A percentile compares a stretch with the other conserved stretches of the same genome.
phyloP scores from a whole-genome alignment of 257 asterid genomes.

The Anisodus tanguticus region DNA sequence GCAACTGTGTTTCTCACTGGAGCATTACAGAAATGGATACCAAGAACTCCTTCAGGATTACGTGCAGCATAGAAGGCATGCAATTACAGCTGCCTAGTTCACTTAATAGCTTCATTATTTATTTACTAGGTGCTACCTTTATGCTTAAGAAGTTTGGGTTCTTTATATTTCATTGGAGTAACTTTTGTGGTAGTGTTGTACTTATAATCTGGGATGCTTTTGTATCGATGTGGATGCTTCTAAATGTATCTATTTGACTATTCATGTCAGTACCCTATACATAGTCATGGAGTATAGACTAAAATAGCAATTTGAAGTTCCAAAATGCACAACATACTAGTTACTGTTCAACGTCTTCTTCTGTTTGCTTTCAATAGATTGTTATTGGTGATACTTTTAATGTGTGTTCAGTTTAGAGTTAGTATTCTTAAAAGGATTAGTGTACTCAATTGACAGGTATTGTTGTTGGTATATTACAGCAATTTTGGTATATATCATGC shows the following conservation, averaged over 20 bases:
- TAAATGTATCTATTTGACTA: background rate
- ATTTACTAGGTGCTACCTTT: background rate
- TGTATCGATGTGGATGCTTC: background rate
- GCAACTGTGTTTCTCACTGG: slow-evolving; percentile 79
- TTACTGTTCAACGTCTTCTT: background rate
- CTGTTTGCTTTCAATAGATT: background rate
- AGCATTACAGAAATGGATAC: slow-evolving; percentile 69
- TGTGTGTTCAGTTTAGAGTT: background rate
- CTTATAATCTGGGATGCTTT: slow-evolving; percentile 12
- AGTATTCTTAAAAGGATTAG: background rate
- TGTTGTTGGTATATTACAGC: background rate
- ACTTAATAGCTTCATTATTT: background rate
- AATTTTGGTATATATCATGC: background rate
- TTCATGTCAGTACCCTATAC: background rate
- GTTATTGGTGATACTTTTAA: background rate
- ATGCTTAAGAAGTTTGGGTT: slow-evolving; percentile 20
- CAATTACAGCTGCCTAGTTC: slow-evolving; percentile 33
- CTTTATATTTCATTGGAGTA: background rate
- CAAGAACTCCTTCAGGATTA: slow-evolving; percentile 56
- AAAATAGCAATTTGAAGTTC: background rate
- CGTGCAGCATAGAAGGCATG: slow-evolving; percentile 20
- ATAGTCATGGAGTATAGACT: background rate
- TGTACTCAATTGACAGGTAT: background rate
- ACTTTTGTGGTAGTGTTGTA: background rate
- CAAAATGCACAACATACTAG: background rate